Conservation (phyloP, 2,329 filamentous ascomycete species). For the Clonostachys solani region DNA sequence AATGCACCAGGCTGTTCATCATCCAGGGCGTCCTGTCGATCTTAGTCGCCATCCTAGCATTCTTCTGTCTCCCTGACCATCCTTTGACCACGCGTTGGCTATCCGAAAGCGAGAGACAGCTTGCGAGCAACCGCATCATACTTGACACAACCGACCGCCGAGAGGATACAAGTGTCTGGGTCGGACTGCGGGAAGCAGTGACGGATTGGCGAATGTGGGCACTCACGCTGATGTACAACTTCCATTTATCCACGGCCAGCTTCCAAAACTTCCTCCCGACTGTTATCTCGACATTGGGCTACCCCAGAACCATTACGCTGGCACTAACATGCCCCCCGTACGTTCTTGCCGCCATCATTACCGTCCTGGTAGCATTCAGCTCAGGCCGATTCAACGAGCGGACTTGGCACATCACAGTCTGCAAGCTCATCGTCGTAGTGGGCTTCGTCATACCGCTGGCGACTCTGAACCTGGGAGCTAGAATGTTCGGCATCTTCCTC, state of each 20-base stretch:
- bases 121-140: conserved; percentile 34
- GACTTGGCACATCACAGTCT: conserved; percentile 74
- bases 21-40: conserved; percentile 51
- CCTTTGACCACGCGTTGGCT: conserved; percentile 37
- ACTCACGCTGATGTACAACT: conserved; percentile 45
- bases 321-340: conserved; percentile 38
- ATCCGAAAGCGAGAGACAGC: conserved; percentile 36
- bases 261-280: conserved; percentile 25
- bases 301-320: conserved; percentile 32
- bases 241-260: conserved; percentile 43
- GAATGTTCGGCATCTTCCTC: conserved; percentile 22
- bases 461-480: conserved; percentile 15
- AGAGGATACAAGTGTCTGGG: conserved; percentile 30
- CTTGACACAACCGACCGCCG: conserved; percentile 39
- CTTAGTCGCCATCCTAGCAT: conserved; percentile 15
- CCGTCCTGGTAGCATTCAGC: conserved; percentile 49
- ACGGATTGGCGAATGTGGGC: conserved; percentile 42
- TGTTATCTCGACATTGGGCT: conserved; percentile 24
- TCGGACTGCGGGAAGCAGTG: conserved; percentile 36
- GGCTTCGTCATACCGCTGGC: conserved; percentile 67
- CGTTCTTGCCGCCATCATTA: conserved; percentile 27
- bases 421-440: conserved; percentile 65
- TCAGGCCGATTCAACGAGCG: conserved; percentile 72
- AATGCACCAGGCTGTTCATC: conserved; percentile 48
- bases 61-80: conserved; percentile 23